Percentiles rank a stretch among this genome's conserved stretches.
Conservation (phyloP, 352 stramenopile species). For the Phytophthora syringae region DNA sequence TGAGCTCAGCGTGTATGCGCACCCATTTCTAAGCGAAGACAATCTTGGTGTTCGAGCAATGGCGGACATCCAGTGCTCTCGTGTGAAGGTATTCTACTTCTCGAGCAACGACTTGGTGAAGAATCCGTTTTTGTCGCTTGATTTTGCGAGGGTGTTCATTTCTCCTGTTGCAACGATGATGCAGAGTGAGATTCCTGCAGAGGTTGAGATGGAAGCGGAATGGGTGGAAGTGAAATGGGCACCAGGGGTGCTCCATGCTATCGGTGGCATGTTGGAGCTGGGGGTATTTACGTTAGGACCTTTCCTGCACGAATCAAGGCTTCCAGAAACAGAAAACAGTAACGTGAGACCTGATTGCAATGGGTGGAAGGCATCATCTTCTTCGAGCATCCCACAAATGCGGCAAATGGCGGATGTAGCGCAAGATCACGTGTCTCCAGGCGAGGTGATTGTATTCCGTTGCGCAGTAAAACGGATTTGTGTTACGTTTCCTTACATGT, state of each 20-base stretch:
- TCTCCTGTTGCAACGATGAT: slow-evolving; percentile 50
- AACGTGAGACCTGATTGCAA: not conserved
- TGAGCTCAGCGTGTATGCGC: slow-evolving; percentile 60
- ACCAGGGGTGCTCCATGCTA: slow-evolving; percentile 61
- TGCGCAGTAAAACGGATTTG: slow-evolving; percentile 67
- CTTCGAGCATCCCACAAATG: slow-evolving; percentile 44
- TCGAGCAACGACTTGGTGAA: slow-evolving; percentile 24
- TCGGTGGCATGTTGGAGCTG: slow-evolving; percentile 69
- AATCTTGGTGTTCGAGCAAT: slow-evolving; percentile 68
- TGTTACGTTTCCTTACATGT: slow-evolving; percentile 52
- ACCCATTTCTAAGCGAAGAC: slow-evolving; percentile 61
- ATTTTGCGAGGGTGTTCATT: slow-evolving; percentile 73
- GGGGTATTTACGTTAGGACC: slow-evolving; percentile 47
- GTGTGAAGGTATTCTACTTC: slow-evolving; percentile 57
- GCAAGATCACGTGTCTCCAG: slow-evolving; percentile 39
- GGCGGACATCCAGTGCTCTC: slow-evolving; percentile 65
- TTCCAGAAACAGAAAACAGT: not conserved
- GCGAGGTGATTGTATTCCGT: slow-evolving; percentile 63
- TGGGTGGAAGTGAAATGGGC: slow-evolving; percentile 81
- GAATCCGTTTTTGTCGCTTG: slow-evolving; percentile 61
- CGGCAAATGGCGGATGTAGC: slow-evolving; percentile 44
- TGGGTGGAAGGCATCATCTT: slow-evolving; percentile 13
- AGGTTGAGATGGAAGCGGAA: slow-evolving; percentile 80
- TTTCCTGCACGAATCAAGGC: slow-evolving; percentile 37
- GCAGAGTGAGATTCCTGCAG: slow-evolving; percentile 38